Conservation (phyloP, 176 grass and related monocot genomes). For the Thalia dealbata region DNA sequence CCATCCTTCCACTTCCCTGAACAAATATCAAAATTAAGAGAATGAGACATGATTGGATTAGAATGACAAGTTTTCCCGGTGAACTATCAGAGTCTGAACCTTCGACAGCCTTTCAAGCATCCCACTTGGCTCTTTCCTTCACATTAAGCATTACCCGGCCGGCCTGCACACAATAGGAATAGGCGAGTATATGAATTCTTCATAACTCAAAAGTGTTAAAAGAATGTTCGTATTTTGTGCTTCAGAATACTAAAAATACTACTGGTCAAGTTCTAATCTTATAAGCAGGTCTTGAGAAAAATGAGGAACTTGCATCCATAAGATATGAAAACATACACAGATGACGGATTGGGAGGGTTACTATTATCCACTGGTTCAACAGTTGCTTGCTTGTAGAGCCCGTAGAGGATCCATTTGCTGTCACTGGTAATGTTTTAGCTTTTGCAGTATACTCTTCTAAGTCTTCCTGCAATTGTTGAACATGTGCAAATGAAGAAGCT, state of each 20-base stretch:
- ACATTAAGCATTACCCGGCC: slow-evolving; percentile 42
- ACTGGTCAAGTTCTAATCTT: too few species aligned
- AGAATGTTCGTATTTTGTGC: too few species aligned
- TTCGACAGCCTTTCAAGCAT: slow-evolving; percentile 76
- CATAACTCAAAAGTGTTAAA: too few species aligned
- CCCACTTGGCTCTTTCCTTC: slow-evolving; percentile 68
- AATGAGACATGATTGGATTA: background rate
- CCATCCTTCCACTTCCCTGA: slow-evolving; percentile 54
- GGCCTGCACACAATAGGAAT: slow-evolving; percentile 27
- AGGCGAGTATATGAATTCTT: too few species aligned
- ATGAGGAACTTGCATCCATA: too few species aligned
- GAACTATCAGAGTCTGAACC: slow-evolving; percentile 4
- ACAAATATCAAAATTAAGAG: background rate
- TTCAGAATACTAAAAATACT: too few species aligned
- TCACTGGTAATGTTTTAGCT: slow-evolving; percentile 57
- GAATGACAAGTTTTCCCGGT: background rate
- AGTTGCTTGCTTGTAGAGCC: slow-evolving; percentile 65
- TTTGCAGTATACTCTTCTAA: slow-evolving; percentile 60
- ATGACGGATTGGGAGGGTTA: too few species aligned
- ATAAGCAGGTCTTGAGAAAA: too few species aligned
- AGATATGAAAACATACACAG: too few species aligned
- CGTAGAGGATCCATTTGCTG: slow-evolving; percentile 62
- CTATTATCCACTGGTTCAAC: slow-evolving; percentile 51
- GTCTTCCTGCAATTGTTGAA: slow-evolving; percentile 30
- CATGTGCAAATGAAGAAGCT: too few species aligned